phyloP scores from a whole-genome alignment of 2,329 filamentous ascomycete genomes.

The Lithohypha guttulata region DNA sequence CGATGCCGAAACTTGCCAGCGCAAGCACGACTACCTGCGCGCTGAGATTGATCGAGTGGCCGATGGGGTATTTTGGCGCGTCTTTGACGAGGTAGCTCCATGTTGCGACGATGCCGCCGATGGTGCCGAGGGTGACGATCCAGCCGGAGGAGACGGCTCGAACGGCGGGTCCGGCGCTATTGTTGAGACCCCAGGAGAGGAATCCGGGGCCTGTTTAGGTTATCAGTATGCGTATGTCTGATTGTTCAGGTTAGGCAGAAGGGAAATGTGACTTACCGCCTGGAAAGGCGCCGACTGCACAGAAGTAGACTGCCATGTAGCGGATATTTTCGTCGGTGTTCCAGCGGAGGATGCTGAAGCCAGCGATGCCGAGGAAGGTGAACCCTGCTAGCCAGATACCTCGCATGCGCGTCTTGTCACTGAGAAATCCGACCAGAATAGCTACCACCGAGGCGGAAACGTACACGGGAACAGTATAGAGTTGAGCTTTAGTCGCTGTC shows the following conservation, averaged over 20 bases:
- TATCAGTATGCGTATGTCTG: no score
- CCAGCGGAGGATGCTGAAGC: conserved; percentile 52
- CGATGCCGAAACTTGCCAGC: conserved; percentile 15
- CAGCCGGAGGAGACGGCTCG: conserved; percentile 61
- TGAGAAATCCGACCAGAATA: conserved; percentile 50
- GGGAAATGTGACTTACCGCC: no score
- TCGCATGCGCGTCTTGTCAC: conserved; percentile 55
- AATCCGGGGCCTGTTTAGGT: conserved; percentile 87
- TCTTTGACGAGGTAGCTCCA: conserved; percentile 27
- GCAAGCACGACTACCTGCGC: conserved; percentile 14
- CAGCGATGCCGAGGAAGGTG: conserved; percentile 48
- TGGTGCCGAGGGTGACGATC: conserved; percentile 68
- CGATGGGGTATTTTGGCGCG: conserved; percentile 40
- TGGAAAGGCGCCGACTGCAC: conserved; percentile 67
- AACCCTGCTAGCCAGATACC: conserved; percentile 49
- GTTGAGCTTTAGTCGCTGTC: conserved; percentile 55
- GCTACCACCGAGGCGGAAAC: conserved; percentile 56
- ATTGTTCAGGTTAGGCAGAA: no score
- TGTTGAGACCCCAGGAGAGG: conserved; percentile 76
- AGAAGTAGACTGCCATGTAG: conserved; percentile 72
- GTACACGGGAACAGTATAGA: conserved; percentile 60
- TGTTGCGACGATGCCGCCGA: conserved; percentile 68
- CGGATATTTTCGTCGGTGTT: conserved; percentile 51
- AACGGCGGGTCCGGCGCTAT: conserved; percentile 50
- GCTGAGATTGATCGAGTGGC: conserved; percentile 42